A percentile compares a stretch with the other conserved stretches of the same genome.
These are phyloP conservation scores for Puccinia triticina DNA, from an alignment of 1,284 basidiomycete genomes.

Conservation along the genomic window DNA sequence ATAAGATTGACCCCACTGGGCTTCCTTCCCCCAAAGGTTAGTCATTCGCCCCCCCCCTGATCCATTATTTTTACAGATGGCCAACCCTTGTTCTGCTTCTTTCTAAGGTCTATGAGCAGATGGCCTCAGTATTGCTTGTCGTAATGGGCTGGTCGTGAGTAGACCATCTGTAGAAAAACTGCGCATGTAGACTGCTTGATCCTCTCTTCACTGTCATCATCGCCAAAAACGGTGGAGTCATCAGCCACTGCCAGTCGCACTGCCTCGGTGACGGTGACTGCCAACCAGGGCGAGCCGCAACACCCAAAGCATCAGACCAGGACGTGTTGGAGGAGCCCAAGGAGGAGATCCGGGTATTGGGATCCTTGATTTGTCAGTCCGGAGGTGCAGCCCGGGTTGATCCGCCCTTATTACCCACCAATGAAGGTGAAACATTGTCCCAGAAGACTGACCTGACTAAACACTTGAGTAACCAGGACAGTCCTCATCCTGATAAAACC, in stretches of 20 bases:
- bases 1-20: too few relatives aligned
- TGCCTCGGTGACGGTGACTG: conserved; percentile 47
- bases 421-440: not conserved
- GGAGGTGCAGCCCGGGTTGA: not conserved
- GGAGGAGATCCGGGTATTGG: conserved; percentile 47
- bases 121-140: too few relatives aligned
- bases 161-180: too few relatives aligned
- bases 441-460: not conserved
- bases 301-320: conserved; percentile 62
- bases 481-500: too few relatives aligned
- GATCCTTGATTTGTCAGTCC: not conserved
- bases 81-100: too few relatives aligned
- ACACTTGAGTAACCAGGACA: not conserved
- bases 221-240: conserved; percentile 53
- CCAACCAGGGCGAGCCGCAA: conserved; percentile 48
- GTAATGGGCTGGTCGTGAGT: too few relatives aligned
- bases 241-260: not conserved
- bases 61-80: too few relatives aligned
- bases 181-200: too few relatives aligned
- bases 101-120: too few relatives aligned
- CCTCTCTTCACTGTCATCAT: too few relatives aligned
- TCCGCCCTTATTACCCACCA: not conserved
- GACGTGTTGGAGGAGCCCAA: conserved; percentile 82
- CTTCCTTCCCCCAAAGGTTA: too few relatives aligned
- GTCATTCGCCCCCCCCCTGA: too few relatives aligned